Base-by-base conservation (phyloP, 179 eudicot species). In the Silene noctiflora region DNA sequence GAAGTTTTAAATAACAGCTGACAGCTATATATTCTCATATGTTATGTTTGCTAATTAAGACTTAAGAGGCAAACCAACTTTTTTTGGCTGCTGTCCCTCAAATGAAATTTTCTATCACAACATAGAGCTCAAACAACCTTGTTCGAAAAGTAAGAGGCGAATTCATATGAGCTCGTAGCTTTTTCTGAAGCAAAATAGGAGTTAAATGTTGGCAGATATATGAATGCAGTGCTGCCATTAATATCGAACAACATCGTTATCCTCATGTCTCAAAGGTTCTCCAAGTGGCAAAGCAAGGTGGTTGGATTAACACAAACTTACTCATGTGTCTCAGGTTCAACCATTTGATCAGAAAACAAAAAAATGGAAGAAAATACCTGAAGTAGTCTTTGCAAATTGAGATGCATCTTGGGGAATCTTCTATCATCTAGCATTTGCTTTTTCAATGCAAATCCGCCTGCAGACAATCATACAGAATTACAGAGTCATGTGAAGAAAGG, bases 361-460 rank as follows among this genome's bases (percentile, higher is more conserved):
- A 29, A 44, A 48, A 29, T 19, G 72, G 59, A 59, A 29, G 65
- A 72, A 60, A 78, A 69, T 81, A 94, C 98, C 96, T 95, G 99
- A 69, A 93, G 84, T 78, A 93, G 86, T 60, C 99, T 89, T 83
- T 93, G 99, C 86, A 95, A 80, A 86, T 93, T 89, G 33, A 95
- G 86, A 82, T 95, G 99, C 93, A 95, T 91, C 82, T 88, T 95
- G 1, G 99, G 98, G 83, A 95, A 93, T 77, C 92, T 95, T 85
- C 97, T 88, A 72, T 95, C 95, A 81, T 95, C 97, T 72, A 88
- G 85, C 96, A 95, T 82, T 80, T 91, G 89, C 80, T 91, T 92
- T 80, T 95, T 95, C 87, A 89, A 75, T 22, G 82, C 83, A 84
- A 84, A 83, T 35, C 88, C 88, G 73, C 86, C 88, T 86, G 75